These are phyloP conservation scores for Lactarius trivialis DNA, from an alignment of 768 basidiomycete species.

Conservation along the genomic window DNA sequence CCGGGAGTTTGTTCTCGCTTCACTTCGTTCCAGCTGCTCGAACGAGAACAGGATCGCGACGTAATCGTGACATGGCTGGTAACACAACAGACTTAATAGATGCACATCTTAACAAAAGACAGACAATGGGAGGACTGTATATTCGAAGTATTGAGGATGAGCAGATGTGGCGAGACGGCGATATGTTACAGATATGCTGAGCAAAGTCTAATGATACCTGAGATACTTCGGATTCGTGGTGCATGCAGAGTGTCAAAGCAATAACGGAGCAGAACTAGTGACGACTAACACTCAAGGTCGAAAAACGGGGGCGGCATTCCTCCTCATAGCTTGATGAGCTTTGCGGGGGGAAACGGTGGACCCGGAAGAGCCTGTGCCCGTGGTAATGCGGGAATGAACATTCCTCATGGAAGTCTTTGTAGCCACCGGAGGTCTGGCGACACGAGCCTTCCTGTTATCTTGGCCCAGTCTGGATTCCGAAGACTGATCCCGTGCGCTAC, in stretches of 20 bases:
- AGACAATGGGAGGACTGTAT: background rate
- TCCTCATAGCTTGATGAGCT: conserved; percentile 6
- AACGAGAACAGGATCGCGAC: background rate
- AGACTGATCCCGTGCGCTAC: background rate
- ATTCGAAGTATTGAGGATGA: background rate
- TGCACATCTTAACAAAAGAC: background rate
- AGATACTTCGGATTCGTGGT: background rate
- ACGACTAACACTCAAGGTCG: conserved; percentile 9
- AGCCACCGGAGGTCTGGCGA: conserved; percentile 1
- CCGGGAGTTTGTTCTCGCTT: background rate
- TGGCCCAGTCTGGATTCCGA: conserved; percentile 2
- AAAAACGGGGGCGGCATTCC: background rate
- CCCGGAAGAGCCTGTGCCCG: background rate
- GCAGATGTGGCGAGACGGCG: conserved; percentile 2
- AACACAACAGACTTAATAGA: background rate
- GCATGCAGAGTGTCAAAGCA: background rate
- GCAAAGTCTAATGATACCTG: conserved; percentile 5
- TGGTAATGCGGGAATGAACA: conserved; percentile 6
- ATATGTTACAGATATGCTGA: conserved; percentile 18
- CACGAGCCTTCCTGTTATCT: conserved; percentile 1
- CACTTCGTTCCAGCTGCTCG: background rate
- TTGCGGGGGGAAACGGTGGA: background rate
- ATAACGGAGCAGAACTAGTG: background rate
- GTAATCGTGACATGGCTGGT: background rate
- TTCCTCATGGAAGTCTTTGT: conserved; percentile 17